These are phyloP conservation scores for Fusarium sp. DNA, from an alignment of 2,329 filamentous ascomycete species.

Conservation along the genomic window DNA sequence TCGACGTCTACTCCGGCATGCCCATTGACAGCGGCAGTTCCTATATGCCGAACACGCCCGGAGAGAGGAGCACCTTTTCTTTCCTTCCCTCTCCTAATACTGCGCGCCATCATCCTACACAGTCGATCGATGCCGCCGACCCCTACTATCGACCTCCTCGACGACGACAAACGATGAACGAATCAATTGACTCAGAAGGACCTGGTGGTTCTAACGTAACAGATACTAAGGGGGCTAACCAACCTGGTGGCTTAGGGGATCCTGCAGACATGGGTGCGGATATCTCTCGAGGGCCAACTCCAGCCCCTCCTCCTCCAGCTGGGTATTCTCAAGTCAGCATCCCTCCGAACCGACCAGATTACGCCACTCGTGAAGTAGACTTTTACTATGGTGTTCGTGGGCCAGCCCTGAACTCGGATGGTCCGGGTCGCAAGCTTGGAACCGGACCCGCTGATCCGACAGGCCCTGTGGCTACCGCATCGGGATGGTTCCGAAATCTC, in stretches of 20 bases:
- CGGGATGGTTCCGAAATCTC: constrained; percentile 86
- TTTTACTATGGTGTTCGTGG: constrained; percentile 96
- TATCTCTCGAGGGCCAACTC: constrained; percentile 59
- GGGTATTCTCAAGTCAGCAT: constrained; percentile 53
- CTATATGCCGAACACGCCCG: constrained; percentile 79
- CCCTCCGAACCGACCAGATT: constrained; percentile 78
- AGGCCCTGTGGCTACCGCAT: constrained; percentile 87
- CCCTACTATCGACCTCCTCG: constrained; percentile 92
- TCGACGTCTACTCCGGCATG: constrained; percentile 60
- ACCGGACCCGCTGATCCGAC: constrained; percentile 96
- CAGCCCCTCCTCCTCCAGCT: constrained; percentile 54
- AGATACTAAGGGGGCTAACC: constrained; percentile 56
- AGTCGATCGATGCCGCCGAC: constrained; percentile 70
- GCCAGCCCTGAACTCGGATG: constrained; percentile 84
- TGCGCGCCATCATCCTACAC: constrained; percentile 59
- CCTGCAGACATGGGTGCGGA: constrained; percentile 57
- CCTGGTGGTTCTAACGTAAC: constrained; percentile 48
- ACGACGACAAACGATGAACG: constrained; percentile 70
- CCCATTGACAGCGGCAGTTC: constrained; percentile 70
- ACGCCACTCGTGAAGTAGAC: constrained; percentile 93
- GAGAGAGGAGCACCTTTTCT: constrained; percentile 78
- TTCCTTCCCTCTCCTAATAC: constrained; percentile 71
- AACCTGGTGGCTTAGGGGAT: constrained; percentile 53
- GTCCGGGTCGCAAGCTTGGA: constrained; percentile 84
- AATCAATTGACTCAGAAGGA: constrained; percentile 51